Evolutionary conservation across 2,329 filamentous ascomycete species (phyloP).

Genomic region (Alternaria triticimaculans): DNA sequence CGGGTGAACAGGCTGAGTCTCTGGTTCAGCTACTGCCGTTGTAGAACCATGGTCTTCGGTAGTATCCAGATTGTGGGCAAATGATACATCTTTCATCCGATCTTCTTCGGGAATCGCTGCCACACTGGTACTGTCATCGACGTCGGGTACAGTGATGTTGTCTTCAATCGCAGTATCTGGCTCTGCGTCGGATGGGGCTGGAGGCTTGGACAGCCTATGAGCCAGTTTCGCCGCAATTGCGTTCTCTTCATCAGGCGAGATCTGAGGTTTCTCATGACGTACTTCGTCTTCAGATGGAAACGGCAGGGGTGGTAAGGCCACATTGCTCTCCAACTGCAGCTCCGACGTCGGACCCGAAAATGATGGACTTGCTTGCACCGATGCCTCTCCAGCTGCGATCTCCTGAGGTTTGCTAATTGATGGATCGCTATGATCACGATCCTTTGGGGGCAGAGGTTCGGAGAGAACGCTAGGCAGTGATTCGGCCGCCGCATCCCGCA

Average conservation of each 20-base stretch:
- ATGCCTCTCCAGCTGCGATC: not conserved
- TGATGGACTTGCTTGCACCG: no score
- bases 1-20: not conserved
- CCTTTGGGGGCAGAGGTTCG: not conserved
- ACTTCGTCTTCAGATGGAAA: not conserved
- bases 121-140: not conserved
- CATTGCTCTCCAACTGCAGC: not conserved
- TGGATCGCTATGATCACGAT: not conserved
- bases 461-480: not conserved
- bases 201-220: not conserved
- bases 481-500: not conserved
- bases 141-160: no score
- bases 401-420: not conserved
- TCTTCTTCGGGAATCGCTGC: not conserved
- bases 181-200: not conserved
- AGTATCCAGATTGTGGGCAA: not conserved
- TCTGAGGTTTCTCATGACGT: not conserved
- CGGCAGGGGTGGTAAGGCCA: not conserved
- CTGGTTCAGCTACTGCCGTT: not conserved
- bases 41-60: not conserved
- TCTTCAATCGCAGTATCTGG: not conserved
- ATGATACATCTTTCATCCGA: not conserved
- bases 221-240: not conserved
- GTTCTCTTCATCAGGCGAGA: not conserved
- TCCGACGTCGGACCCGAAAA: not conserved